Percentiles rank a stretch among this genome's conserved stretches.
These are phyloP conservation scores for Garcia nutans DNA, from an alignment of 345 rosid genomes.

Conservation along the genomic window DNA sequence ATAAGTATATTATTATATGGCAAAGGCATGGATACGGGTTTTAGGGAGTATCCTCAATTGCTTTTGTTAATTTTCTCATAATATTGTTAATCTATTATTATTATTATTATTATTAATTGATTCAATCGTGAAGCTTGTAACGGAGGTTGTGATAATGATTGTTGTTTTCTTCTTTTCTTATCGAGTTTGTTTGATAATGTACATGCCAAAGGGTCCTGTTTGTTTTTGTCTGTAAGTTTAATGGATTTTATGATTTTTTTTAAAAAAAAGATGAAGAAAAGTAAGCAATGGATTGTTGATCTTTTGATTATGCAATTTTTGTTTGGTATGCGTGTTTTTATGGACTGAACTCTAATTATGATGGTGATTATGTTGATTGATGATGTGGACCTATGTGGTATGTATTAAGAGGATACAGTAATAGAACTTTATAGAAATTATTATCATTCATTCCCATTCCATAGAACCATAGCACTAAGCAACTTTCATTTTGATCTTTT, in stretches of 20 bases:
- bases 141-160: constrained; percentile 28
- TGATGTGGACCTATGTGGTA: constrained; percentile 15
- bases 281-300: constrained; percentile 8
- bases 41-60: constrained; percentile 59
- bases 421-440: not conserved
- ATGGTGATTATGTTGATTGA: constrained; percentile 6
- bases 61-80: constrained; percentile 14
- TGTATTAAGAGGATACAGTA: constrained; percentile 1
- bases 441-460: not conserved
- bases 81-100: not conserved
- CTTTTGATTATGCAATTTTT: not conserved
- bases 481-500: not conserved
- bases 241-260: not conserved
- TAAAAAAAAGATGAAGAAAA: not conserved
- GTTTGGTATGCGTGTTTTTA: not conserved
- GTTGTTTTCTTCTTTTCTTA: not conserved
- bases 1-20: not conserved
- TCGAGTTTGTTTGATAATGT: constrained; percentile 25
- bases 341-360: not conserved
- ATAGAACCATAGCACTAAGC: not conserved
- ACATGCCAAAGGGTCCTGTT: constrained; percentile 13
- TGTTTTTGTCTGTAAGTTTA: not conserved
- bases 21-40: constrained; percentile 55
- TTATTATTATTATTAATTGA: constrained; percentile 15
- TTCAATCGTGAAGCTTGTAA: constrained; percentile 31